phyloP scores from a whole-genome alignment of 2,329 filamentous ascomycete species.

The Diplodia corticola region DNA sequence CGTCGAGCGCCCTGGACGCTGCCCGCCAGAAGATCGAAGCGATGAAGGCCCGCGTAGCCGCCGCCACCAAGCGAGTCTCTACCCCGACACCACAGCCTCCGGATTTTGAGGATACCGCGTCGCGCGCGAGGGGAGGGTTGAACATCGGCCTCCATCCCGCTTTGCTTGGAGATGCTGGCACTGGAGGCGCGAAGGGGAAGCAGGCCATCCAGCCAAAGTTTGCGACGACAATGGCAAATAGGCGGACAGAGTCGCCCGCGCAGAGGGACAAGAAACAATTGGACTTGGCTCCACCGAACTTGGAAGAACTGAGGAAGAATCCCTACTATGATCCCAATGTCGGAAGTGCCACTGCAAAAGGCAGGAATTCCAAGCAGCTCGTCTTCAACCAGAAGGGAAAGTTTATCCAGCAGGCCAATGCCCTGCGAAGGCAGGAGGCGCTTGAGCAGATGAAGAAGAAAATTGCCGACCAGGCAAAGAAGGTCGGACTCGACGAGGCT shows the following conservation, averaged over 20 bases:
- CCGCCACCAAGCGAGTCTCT: constrained; percentile 40
- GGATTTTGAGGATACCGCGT: constrained; percentile 50
- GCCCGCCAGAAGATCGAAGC: constrained; percentile 64
- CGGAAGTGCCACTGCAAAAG: constrained; percentile 59
- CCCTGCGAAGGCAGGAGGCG: constrained; percentile 80
- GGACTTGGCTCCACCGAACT: constrained; percentile 58
- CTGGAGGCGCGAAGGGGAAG: constrained; percentile 45
- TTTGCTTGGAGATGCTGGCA: constrained; percentile 49
- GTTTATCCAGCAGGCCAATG: constrained; percentile 92
- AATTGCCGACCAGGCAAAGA: constrained; percentile 82
- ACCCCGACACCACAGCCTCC: constrained; percentile 43
- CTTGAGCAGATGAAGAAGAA: constrained; percentile 93
- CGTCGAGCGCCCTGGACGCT: constrained; percentile 30
- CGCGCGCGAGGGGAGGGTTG: constrained; percentile 63
- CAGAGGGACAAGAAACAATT: constrained; percentile 51
- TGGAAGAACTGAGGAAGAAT: constrained; percentile 65
- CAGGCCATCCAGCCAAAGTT: constrained; percentile 54
- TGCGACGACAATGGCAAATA: constrained; percentile 56
- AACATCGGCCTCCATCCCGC: constrained; percentile 78
- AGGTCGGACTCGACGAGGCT: constrained; percentile 92
- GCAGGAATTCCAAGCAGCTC: constrained; percentile 71
- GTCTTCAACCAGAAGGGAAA: constrained; percentile 95
- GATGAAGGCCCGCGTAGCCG: constrained; percentile 61
- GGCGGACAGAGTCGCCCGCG: constrained; percentile 50
- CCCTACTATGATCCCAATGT: constrained; percentile 79